Evolutionary conservation across 2,329 filamentous ascomycete species (phyloP).

Genomic region (Penicillium sp.): DNA sequence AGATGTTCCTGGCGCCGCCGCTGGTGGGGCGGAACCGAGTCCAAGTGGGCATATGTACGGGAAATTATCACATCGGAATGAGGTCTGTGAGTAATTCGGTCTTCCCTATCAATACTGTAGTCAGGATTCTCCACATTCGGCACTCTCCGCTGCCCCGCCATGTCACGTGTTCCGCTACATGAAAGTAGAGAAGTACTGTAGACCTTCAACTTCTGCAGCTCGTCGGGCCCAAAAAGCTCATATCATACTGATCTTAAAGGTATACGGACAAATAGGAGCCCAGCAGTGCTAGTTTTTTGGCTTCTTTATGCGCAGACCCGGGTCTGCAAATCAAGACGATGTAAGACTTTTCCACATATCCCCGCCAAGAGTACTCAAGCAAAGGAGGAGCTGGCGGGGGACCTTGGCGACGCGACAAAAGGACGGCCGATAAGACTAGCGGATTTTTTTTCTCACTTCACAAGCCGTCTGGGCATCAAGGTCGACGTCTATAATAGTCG

Average conservation of each 20-base stretch:
- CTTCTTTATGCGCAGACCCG: background rate
- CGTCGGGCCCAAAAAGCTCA: background rate
- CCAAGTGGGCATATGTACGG: background rate
- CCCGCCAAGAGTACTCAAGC: constrained; percentile 18
- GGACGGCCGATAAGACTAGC: constrained; percentile 24
- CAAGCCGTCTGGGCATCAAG: no score
- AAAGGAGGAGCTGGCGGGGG: constrained; percentile 2
- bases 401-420: constrained; percentile 18
- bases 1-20: background rate
- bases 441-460: constrained; percentile 4
- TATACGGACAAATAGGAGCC: background rate
- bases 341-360: background rate
- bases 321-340: background rate
- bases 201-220: background rate
- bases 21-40: constrained; percentile 9
- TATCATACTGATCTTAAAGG: background rate
- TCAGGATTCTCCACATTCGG: constrained; percentile 21
- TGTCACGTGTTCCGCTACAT: constrained; percentile 24
- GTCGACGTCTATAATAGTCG: constrained; percentile 4
- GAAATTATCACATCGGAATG: constrained; percentile 26
- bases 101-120: constrained; percentile 8
- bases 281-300: background rate
- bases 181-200: background rate
- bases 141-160: constrained; percentile 27
- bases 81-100: constrained; percentile 26